A percentile compares a stretch with the other conserved stretches of the same genome.
These are phyloP conservation scores for Trichomonas vaginalis DNA, from an alignment of 208 protist species.

Conservation along the genomic window DNA sequence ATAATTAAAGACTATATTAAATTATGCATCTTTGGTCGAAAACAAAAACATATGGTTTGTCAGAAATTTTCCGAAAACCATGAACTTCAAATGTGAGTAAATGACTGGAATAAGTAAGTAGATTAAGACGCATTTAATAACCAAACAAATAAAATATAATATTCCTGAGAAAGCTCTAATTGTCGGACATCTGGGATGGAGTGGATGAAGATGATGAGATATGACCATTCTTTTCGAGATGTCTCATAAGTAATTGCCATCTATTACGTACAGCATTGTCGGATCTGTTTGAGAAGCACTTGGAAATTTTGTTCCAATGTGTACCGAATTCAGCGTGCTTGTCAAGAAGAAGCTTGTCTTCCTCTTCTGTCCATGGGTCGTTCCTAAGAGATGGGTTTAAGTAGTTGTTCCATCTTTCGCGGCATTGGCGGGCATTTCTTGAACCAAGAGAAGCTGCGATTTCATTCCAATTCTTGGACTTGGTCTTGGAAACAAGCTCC, in stretches of 20 bases:
- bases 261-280: neutral
- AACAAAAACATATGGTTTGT: no score
- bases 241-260: neutral
- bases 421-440: neutral
- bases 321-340: neutral
- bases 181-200: no score
- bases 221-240: neutral
- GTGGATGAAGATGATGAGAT: no score
- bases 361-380: neutral
- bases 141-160: no score
- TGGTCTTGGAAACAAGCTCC: neutral
- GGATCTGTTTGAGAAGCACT: neutral
- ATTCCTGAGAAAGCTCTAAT: no score
- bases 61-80: no score
- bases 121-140: no score
- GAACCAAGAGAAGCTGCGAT: neutral
- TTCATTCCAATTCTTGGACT: neutral
- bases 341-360: neutral
- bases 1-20: no score
- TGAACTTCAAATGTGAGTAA: no score
- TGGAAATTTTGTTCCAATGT: neutral
- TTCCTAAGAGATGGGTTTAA: neutral
- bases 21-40: no score
- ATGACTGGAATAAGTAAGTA: no score
- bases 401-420: neutral